These are phyloP conservation scores for Sutorius australiensis DNA, from an alignment of 768 basidiomycete species.

Conservation along the genomic window DNA sequence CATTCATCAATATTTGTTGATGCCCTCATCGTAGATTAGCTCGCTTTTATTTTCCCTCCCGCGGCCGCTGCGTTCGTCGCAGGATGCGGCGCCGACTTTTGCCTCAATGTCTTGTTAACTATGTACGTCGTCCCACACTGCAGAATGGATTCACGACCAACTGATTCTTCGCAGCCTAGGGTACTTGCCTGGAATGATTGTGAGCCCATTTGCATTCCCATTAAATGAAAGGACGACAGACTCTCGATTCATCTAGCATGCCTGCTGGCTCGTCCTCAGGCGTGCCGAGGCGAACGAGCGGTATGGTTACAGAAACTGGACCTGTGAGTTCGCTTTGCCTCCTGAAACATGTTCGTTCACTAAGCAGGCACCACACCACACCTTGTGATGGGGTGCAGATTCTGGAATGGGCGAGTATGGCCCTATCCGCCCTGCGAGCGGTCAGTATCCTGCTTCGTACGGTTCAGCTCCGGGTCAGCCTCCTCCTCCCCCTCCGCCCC, in stretches of 20 bases:
- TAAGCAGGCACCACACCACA: neutral
- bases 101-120: conserved; percentile 77
- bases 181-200: conserved; percentile 62
- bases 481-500: neutral
- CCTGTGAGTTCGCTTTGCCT: conserved; percentile 12
- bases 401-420: conserved; percentile 20
- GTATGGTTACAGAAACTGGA: conserved; percentile 24
- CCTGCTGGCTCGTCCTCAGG: conserved; percentile 83
- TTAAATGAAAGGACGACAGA: neutral
- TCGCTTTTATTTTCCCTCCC: conserved; percentile 75
- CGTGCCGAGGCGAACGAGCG: conserved; percentile 74
- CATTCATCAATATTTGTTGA: accelerated
- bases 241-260: conserved; percentile 44
- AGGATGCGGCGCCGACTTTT: conserved; percentile 78
- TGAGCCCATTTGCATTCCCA: conserved; percentile 18
- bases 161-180: conserved; percentile 49
- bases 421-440: neutral
- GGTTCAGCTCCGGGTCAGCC: neutral
- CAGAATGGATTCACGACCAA: neutral
- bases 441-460: neutral
- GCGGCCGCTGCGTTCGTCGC: conserved; percentile 70
- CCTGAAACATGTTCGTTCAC: too few relatives aligned
- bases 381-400: conserved; percentile 4
- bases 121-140: conserved; percentile 44
- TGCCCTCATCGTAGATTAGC: conserved; percentile 35